A percentile compares a stretch with the other conserved stretches of the same genome.
Evolutionary conservation across 2,329 filamentous ascomycete species (phyloP).

Genomic region (Plenodomus biglobosus): DNA sequence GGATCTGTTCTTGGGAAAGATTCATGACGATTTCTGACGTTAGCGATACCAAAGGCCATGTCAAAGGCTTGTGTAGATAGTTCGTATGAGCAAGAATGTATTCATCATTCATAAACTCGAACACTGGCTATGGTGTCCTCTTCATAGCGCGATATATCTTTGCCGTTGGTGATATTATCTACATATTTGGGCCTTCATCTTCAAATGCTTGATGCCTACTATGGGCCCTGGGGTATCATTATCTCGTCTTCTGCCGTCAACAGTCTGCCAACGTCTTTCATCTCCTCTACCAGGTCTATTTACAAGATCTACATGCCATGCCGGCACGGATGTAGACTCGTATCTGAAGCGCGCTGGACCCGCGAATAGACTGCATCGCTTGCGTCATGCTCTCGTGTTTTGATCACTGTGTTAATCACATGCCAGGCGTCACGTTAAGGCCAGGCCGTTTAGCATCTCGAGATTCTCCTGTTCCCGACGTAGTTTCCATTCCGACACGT

Average conservation of each 20-base stretch:
- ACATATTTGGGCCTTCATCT: not conserved
- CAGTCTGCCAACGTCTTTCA: not conserved
- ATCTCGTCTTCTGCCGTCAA: not conserved
- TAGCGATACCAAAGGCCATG: conserved; percentile 29
- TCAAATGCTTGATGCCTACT: not conserved
- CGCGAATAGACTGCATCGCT: not conserved
- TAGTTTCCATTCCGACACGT: conserved; percentile 2
- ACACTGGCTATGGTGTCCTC: not conserved
- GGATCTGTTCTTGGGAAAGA: conserved; percentile 5
- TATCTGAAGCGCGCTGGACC: not conserved
- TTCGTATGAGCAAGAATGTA: conserved; percentile 8
- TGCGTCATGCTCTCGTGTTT: too few species aligned
- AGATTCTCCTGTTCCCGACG: conserved; percentile 25
- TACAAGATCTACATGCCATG: not conserved
- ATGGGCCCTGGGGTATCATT: not conserved
- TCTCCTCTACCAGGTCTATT: not conserved
- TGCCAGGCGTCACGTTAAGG: not conserved
- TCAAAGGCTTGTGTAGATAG: conserved; percentile 16
- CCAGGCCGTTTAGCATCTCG: conserved; percentile 29
- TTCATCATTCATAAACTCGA: not conserved
- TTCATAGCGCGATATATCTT: not conserved
- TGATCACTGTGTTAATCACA: too few species aligned
- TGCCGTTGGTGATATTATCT: not conserved
- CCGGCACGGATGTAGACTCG: not conserved
- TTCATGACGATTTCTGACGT: conserved; percentile 1